Evolutionary conservation across 345 rosid species (phyloP).

Genomic region (Euclidium syriacum): DNA sequence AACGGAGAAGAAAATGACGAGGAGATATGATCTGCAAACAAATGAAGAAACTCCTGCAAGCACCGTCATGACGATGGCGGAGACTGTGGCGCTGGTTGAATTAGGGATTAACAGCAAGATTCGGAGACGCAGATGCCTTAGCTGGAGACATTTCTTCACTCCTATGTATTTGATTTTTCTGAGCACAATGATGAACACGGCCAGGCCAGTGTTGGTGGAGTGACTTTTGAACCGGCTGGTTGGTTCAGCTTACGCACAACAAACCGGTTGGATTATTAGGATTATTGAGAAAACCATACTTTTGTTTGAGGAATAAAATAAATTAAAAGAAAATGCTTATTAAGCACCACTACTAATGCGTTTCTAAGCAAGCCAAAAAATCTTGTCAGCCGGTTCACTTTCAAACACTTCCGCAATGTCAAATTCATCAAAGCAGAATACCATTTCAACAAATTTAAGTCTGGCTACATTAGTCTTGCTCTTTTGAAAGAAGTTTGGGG

Average conservation of each 20-base stretch:
- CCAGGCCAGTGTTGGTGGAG: background rate
- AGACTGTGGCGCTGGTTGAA: background rate
- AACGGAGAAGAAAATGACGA: slow-evolving; percentile 19
- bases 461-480: too few relatives aligned
- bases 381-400: too few relatives aligned
- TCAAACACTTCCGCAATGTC: too few relatives aligned
- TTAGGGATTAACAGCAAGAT: slow-evolving; percentile 3
- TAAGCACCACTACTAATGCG: too few relatives aligned
- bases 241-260: background rate
- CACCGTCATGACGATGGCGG: slow-evolving; percentile 11
- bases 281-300: too few relatives aligned
- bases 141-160: slow-evolving; percentile 7
- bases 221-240: slow-evolving; percentile 18
- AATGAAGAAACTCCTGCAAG: background rate
- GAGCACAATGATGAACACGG: background rate
- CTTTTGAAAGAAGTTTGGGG: too few relatives aligned
- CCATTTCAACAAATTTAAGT: too few relatives aligned
- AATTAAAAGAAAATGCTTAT: too few relatives aligned
- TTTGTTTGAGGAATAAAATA: too few relatives aligned
- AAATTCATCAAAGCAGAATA: too few relatives aligned
- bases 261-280: background rate
- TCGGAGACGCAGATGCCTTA: slow-evolving; percentile 12
- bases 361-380: too few relatives aligned
- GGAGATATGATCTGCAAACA: slow-evolving; percentile 2
- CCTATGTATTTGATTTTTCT: background rate